Evolutionary conservation across 306 rosid species (phyloP), one percentile per base, ranked within the genome.

Genomic region (Gynostemma pentaphyllum): DNA sequence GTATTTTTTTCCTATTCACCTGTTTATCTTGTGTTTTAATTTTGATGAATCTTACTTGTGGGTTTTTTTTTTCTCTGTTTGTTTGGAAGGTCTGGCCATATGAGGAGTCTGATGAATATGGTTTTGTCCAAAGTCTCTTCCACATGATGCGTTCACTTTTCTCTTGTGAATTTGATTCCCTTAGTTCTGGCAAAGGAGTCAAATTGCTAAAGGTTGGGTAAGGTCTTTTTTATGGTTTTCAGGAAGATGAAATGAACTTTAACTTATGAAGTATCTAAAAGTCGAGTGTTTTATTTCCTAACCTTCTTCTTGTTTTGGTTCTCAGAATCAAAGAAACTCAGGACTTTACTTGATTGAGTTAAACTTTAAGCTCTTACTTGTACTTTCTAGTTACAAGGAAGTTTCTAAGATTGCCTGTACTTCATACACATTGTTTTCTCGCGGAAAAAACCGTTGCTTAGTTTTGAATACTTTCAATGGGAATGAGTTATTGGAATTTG

Each of bases 71-170:
- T 24, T 22, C 24, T 2, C n/a, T 28, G 27, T 41, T 29, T 4
- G 21, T 37, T 45, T 49, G 42, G 45, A 64, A 92, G 98, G 92
- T 92, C 74, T 92, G 98, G 98, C 90, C 98, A 7, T 92, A 88
- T 56, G 98, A 92, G 76, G 87, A 88, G 75, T 80, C 78, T 29
- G 79, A 82, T 29, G 84, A 80, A 70, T 82, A 76, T 71, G 98
- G 96, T 57, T 92, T 88, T 86, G 92, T 92, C 74, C 98, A 88
- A 84, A 94, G 90, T 54, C 89, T 92, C 54, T 92, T 92, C 68
- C 76, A 83, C 53, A 63, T 86, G 88, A 92, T 92, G 95, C 80
- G 48, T 69, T 64, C 76, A 70, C 72, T 92, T 69, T 92, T 83
- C 79, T 83, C 94, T 36, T 75, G 62, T 36, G 91, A 85, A 39